Evolutionary conservation across 2,329 filamentous ascomycete species (phyloP), one percentile per base, ranked within the genome.

Genomic region (Gliomastix tumulicola): DNA sequence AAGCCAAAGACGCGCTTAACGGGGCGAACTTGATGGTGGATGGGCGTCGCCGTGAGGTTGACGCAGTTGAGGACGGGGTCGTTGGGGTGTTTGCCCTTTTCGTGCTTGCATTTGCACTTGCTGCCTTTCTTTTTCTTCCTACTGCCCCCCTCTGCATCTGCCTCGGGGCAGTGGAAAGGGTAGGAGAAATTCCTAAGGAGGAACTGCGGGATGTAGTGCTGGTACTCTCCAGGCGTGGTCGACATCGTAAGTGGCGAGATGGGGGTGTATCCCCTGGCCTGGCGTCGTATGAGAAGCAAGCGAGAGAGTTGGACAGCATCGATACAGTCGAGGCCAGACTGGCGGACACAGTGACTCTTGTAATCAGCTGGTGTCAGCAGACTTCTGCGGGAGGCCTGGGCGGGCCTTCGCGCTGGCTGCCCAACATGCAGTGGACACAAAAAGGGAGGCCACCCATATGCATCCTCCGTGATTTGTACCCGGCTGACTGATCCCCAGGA

Each of bases 51-150:
- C 6, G 16, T 25, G 7, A 55, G 37, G 25, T 52, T 39, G 11
- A 55, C 42, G 34, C 39, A 38, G 25, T 53, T 43, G n/a, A 55
- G 44, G 15, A 55, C 46, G 6, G 35, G 34, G 30, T 54, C 46
- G 8, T 46, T 44, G 10, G 43, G 46, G 35, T 42, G 43, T 19
- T 39, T 40, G 11, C 35, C 36, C 11, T 43, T 39, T 25, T 30
- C 37, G 18, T 39, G 37, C 21, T 30, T 38, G 32, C 35, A 32
- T 22, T 32, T 37, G 27, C 21, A 17, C n/a, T n/a, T n/a, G n/a
- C n/a, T n/a, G n/a, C n/a, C n/a, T n/a, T n/a, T n/a, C 17, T 22
- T 22, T 16, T 33, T 38, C 20, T 21, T 32, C 13, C 30, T 12
- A 17, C 10, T 4, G 9, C 15, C 16, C n/a, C n/a, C n/a, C n/a